phyloP scores from a whole-genome alignment of 2,329 filamentous ascomycete genomes.

The Aspergillus arachidicola region DNA sequence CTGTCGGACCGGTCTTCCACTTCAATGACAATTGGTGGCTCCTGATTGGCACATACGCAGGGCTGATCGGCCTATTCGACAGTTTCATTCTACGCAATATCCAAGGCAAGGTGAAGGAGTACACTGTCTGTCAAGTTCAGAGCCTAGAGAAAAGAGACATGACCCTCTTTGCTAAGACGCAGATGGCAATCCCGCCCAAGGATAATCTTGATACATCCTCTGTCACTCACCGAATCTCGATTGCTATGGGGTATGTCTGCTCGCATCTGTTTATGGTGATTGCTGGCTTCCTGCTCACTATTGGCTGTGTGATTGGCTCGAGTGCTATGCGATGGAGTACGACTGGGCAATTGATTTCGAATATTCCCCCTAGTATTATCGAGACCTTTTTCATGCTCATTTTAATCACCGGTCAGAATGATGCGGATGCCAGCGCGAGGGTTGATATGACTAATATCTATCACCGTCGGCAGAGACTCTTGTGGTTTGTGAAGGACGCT shows the following conservation, averaged over 20 bases:
- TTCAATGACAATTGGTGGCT: constrained; percentile 53
- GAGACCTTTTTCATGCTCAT: constrained; percentile 40
- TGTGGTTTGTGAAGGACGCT: background rate
- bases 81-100: constrained; percentile 52
- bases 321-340: constrained; percentile 36
- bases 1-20: constrained; percentile 41
- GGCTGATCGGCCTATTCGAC: constrained; percentile 50
- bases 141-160: constrained; percentile 18
- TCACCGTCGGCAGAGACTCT: constrained; percentile 14
- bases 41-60: constrained; percentile 53
- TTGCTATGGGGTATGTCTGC: constrained; percentile 25
- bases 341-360: constrained; percentile 39
- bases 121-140: constrained; percentile 20
- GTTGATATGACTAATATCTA: constrained; percentile 20
- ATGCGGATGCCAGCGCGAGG: constrained; percentile 25
- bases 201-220: constrained; percentile 8
- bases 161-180: background rate
- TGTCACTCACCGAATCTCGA: constrained; percentile 25
- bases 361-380: constrained; percentile 40
- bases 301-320: constrained; percentile 31
- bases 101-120: constrained; percentile 31
- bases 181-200: constrained; percentile 8
- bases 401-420: constrained; percentile 37
- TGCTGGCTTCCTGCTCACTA: constrained; percentile 26
- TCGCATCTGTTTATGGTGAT: constrained; percentile 34